Evolutionary conservation across 2,329 filamentous ascomycete species (phyloP).

Genomic region (Pestalotiopsis sp.): DNA sequence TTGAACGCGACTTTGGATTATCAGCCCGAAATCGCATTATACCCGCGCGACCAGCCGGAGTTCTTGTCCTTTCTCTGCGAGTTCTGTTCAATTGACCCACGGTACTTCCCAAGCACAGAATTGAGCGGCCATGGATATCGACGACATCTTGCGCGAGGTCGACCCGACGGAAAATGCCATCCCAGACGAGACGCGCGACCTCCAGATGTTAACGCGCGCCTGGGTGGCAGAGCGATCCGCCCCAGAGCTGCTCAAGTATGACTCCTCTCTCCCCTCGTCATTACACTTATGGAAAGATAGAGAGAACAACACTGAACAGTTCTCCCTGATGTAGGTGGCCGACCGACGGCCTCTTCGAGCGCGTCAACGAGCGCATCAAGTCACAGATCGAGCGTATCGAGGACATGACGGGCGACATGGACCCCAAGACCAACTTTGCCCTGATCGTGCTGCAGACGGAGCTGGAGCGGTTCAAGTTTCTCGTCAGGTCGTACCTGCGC

Average conservation of each 20-base stretch:
- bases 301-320: neutral
- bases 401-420: conserved; percentile 81
- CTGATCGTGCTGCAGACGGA: conserved; percentile 97
- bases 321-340: conserved; percentile 56
- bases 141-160: conserved; percentile 77
- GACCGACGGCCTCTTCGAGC: conserved; percentile 75
- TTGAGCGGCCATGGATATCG: conserved; percentile 66
- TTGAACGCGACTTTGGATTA: neutral
- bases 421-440: conserved; percentile 88
- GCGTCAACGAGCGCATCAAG: conserved; percentile 74
- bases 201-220: conserved; percentile 85
- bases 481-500: conserved; percentile 81
- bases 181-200: conserved; percentile 68
- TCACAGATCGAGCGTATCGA: conserved; percentile 73
- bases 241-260: conserved; percentile 84
- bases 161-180: conserved; percentile 60
- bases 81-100: too few relatives aligned
- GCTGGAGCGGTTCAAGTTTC: conserved; percentile 89
- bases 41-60: neutral
- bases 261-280: neutral
- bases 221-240: conserved; percentile 93
- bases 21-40: too few relatives aligned
- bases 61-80: neutral
- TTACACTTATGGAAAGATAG: neutral
- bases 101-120: neutral